Percentiles rank a stretch among this genome's conserved stretches.
Evolutionary conservation across 768 basidiomycete species (phyloP).

Genomic region (Psilocybe azurescens): DNA sequence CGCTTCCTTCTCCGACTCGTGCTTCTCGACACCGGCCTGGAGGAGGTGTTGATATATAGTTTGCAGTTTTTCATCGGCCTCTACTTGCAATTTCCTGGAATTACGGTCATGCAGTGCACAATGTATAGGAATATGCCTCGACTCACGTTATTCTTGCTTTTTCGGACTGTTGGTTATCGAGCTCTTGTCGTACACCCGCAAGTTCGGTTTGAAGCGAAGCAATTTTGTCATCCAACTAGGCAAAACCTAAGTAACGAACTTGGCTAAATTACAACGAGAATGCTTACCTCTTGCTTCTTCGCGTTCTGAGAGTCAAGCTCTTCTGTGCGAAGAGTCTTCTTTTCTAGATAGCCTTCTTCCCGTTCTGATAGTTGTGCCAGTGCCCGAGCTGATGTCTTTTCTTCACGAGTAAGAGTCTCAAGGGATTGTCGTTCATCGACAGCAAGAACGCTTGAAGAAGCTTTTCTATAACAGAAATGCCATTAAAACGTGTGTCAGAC

Average conservation of each 20-base stretch:
- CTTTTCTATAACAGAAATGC: constrained; percentile 59
- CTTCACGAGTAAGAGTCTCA: constrained; percentile 80
- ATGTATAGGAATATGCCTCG: neutral
- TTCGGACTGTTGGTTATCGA: constrained; percentile 88
- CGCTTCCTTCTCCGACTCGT: constrained; percentile 83
- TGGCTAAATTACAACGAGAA: neutral
- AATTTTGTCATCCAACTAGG: constrained; percentile 67
- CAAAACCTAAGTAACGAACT: neutral
- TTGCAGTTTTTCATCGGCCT: constrained; percentile 90
- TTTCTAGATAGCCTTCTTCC: constrained; percentile 66
- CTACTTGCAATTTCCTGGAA: constrained; percentile 83
- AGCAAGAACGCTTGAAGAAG: constrained; percentile 76
- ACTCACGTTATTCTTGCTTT: constrained; percentile 77
- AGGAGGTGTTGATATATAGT: constrained; percentile 83
- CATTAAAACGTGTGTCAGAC: neutral
- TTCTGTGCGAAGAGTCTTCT: constrained; percentile 56
- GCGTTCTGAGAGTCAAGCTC: constrained; percentile 54
- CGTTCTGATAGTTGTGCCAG: constrained; percentile 72
- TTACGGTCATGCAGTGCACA: neutral
- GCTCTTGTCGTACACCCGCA: constrained; percentile 69
- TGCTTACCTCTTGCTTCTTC: constrained; percentile 63
- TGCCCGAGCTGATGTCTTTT: constrained; percentile 72
- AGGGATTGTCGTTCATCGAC: constrained; percentile 88
- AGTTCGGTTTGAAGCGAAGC: constrained; percentile 62
- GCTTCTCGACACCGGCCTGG: constrained; percentile 88